phyloP scores from a whole-genome alignment of 179 eudicot genomes.

The Camellia oleifera region DNA sequence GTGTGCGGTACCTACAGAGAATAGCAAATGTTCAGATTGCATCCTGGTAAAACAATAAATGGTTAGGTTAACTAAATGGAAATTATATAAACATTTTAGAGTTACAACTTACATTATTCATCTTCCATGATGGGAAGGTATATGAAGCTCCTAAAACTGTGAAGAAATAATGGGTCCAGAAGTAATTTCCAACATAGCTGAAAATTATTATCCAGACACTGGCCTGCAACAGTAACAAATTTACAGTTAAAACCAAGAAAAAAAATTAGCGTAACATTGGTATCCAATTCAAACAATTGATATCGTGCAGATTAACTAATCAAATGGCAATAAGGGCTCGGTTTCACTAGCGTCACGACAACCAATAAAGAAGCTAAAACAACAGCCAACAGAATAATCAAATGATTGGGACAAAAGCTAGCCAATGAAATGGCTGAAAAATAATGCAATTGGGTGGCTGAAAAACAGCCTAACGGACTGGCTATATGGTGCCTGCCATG shows the following conservation, averaged over 20 bases:
- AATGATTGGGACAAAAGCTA: neutral
- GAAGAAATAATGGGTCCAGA: slow-evolving; percentile 99
- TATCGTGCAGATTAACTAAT: neutral
- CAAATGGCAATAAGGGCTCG: neutral
- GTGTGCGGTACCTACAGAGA: slow-evolving; percentile 88
- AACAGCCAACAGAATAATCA: neutral
- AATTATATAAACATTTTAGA: neutral
- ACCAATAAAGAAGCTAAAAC: neutral
- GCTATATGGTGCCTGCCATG: neutral
- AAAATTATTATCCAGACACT: slow-evolving; percentile 85
- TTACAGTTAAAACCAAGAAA: slow-evolving; percentile 19
- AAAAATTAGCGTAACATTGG: neutral
- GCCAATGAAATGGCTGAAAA: neutral
- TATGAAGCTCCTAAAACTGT: slow-evolving; percentile 95
- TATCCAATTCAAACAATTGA: neutral
- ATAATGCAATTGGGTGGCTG: neutral
- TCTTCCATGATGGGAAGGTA: slow-evolving; percentile 96
- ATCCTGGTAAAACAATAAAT: neutral
- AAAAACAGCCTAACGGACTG: neutral
- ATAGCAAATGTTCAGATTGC: slow-evolving; percentile 7
- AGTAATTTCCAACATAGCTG: slow-evolving; percentile 97
- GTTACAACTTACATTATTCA: slow-evolving; percentile 80
- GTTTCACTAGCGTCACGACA: neutral
- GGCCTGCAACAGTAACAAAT: slow-evolving; percentile 59
- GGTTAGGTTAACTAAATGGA: neutral